Evolutionary conservation across 257 asterid genomes (phyloP), one percentile per base, ranked within the genome.

Genomic region (Solanum dulcamara): DNA sequence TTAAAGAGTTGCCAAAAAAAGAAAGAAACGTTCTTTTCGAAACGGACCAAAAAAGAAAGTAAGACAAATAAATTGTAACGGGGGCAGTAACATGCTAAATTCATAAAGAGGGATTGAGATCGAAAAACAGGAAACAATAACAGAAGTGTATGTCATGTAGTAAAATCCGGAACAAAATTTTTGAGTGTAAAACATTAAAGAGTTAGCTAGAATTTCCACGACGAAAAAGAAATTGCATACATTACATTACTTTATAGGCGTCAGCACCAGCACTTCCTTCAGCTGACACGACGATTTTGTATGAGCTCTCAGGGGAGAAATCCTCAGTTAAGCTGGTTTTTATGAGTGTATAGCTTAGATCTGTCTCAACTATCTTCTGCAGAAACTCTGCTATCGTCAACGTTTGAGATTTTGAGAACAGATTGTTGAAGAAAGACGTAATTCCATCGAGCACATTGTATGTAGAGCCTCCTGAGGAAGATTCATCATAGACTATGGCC

Each of bases 191-290:
- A 35, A 35, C 79, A 8, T 68, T 20, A 68, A 68, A 57, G 59
- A 57, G 11, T 57, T 57, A 57, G 28, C 66, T 57, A 66, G 71
- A 62, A 66, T 66, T 66, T 66, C 10, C 74, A 6, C 17, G 20
- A 66, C 33, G 37, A 88, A 90, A 87, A 91, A 84, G 89, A 89
- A 87, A 93, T 81, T 85, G 93, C 95, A 94, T 94, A 93, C 98
- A 96, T 95, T 96, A 92, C 99, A 96, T 96, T 96, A 96, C 99
- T 95, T 95, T 96, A 93, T 91, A 93, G 93, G 91, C 98, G 94
- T 88, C 88, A 38, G 82, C 92, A 77, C 17, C 89, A 81, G 92
- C 89, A 85, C 89, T 92, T 87, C 97, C 95, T 91, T 95, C 98
- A 81, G 96, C 90, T 17, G 94, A 85, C 83, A 96, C 93, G 1